Percentiles rank a stretch among this genome's conserved stretches.
phyloP scores from a whole-genome alignment of 2,329 filamentous ascomycete genomes.

The Botryosphaeria dothidea region DNA sequence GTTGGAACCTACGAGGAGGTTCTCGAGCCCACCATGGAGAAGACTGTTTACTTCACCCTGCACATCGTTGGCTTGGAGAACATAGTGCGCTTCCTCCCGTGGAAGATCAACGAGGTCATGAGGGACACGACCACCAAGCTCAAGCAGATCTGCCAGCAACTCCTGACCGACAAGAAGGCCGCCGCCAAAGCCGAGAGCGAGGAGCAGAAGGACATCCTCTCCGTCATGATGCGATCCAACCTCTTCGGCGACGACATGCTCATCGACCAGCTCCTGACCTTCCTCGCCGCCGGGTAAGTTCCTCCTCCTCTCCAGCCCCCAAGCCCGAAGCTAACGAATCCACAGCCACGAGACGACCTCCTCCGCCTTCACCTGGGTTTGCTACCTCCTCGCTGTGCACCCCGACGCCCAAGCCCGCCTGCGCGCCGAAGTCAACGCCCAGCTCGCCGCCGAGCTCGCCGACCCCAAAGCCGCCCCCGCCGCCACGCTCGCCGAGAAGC shows the following conservation, averaged over 20 bases:
- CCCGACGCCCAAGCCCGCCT: conserved; percentile 66
- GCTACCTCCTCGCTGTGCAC: conserved; percentile 68
- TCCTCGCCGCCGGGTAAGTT: conserved; percentile 56
- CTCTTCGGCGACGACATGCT: conserved; percentile 56
- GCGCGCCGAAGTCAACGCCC: conserved; percentile 65
- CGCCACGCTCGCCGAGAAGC: conserved; percentile 28
- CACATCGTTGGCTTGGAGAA: conserved; percentile 39
- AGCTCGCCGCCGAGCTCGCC: conserved; percentile 52
- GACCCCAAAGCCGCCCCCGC: conserved; percentile 28
- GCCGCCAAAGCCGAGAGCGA: conserved; percentile 36
- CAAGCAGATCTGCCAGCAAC: conserved; percentile 45
- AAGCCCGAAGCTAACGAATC: background rate
- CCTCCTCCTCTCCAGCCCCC: background rate
- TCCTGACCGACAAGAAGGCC: conserved; percentile 51
- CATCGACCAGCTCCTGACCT: conserved; percentile 58
- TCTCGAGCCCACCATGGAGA: conserved; percentile 49
- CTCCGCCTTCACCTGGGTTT: conserved; percentile 72
- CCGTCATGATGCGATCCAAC: conserved; percentile 53
- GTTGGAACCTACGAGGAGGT: conserved; percentile 46
- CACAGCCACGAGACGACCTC: conserved; percentile 73
- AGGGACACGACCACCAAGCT: conserved; percentile 38
- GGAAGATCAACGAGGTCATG: conserved; percentile 48
- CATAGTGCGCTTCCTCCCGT: conserved; percentile 46
- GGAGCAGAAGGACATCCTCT: conserved; percentile 44
- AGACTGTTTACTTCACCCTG: conserved; percentile 46